Evolutionary conservation across 2,329 filamentous ascomycete species (phyloP).

Genomic region (Paraphaeosphaeria minitans): DNA sequence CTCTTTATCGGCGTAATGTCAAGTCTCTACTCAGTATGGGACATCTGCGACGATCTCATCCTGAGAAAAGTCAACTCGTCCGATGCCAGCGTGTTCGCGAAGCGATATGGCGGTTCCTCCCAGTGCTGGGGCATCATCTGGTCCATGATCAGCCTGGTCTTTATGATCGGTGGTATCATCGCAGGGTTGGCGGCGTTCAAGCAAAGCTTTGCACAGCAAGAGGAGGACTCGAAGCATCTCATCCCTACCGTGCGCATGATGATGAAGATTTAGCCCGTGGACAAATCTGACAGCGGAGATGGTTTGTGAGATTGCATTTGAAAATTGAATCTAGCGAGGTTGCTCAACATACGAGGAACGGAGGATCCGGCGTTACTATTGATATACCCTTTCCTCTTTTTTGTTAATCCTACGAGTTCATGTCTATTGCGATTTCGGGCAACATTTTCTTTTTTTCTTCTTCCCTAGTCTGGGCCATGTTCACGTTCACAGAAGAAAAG

Average conservation of each 20-base stretch:
- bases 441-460: too few relatives aligned
- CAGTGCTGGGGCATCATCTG: constrained; percentile 83
- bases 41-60: constrained; percentile 84
- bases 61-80: constrained; percentile 79
- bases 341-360: background rate
- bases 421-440: too few relatives aligned
- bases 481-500: too few relatives aligned
- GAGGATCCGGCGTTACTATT: too few relatives aligned
- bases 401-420: too few relatives aligned
- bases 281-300: background rate
- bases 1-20: constrained; percentile 85
- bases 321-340: background rate
- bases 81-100: constrained; percentile 78
- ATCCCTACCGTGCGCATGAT: constrained; percentile 55
- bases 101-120: constrained; percentile 77
- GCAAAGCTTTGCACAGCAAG: constrained; percentile 70
- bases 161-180: constrained; percentile 77
- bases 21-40: constrained; percentile 80
- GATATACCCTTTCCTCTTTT: too few relatives aligned
- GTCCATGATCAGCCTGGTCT: constrained; percentile 71
- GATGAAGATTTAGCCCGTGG: constrained; percentile 28
- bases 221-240: constrained; percentile 70
- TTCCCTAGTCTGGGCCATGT: too few relatives aligned
- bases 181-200: constrained; percentile 78
- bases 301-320: background rate